Conservation (phyloP, 1,284 basidiomycete species). For the Xerocomus amazonicus region DNA sequence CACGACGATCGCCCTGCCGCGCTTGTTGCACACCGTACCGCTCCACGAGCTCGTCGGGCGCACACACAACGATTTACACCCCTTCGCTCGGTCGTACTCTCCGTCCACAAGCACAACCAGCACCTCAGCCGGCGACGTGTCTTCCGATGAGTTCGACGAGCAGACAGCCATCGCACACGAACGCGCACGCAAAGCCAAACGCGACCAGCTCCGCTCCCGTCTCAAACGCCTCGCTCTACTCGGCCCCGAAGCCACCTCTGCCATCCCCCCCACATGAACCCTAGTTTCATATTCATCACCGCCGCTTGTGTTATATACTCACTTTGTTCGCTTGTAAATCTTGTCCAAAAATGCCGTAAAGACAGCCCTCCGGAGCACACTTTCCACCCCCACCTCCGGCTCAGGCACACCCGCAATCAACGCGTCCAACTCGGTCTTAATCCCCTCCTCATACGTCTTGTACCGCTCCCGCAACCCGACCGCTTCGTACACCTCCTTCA, state of each 20-base stretch:
- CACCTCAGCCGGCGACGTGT: too few relatives aligned
- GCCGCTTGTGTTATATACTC: background rate
- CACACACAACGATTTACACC: background rate
- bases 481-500: constrained; percentile 70
- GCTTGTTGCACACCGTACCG: background rate
- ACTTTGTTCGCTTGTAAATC: constrained; percentile 40
- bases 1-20: constrained; percentile 9
- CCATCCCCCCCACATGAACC: background rate
- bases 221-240: constrained; percentile 8
- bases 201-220: constrained; percentile 13
- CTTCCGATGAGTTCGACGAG: too few relatives aligned
- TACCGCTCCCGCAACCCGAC: constrained; percentile 62
- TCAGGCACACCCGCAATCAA: constrained; percentile 62
- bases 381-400: constrained; percentile 27
- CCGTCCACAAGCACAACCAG: too few relatives aligned
- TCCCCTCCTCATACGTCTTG: constrained; percentile 62
- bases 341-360: constrained; percentile 74
- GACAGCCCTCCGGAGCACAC: constrained; percentile 61
- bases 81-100: background rate
- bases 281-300: background rate
- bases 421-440: constrained; percentile 54
- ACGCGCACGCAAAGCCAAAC: constrained; percentile 13
- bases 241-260: constrained; percentile 1
- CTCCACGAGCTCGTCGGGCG: too few relatives aligned
- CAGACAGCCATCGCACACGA: constrained; percentile 4